phyloP scores from a whole-genome alignment of 495 filamentous ascomycete genomes.

The Penicillium soppii region DNA sequence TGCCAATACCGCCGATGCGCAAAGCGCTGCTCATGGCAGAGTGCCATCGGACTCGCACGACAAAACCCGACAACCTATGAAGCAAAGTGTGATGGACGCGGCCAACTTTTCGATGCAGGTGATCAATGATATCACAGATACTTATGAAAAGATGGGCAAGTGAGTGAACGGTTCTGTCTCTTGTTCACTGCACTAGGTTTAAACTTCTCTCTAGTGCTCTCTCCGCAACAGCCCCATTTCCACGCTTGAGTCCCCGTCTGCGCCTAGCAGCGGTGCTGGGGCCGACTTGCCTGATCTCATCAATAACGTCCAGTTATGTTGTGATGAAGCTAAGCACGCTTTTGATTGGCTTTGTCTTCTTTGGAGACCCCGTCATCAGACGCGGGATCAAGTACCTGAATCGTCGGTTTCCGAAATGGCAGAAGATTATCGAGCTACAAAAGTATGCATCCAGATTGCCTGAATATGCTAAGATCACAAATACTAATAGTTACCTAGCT shows the following conservation, averaged over 20 bases:
- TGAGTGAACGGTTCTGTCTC: slow-evolving; percentile 31
- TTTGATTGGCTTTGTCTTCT: slow-evolving; percentile 68
- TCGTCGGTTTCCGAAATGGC: slow-evolving; percentile 68
- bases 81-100: slow-evolving; percentile 71
- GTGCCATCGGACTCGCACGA: slow-evolving; percentile 55
- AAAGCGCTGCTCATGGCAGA: slow-evolving; percentile 50
- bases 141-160: slow-evolving; percentile 80
- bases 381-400: slow-evolving; percentile 64
- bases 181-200: background rate
- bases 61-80: slow-evolving; percentile 80
- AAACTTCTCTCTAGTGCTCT: slow-evolving; percentile 52
- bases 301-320: slow-evolving; percentile 66
- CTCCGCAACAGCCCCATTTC: slow-evolving; percentile 74
- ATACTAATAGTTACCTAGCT: slow-evolving; percentile 38
- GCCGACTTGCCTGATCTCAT: slow-evolving; percentile 56
- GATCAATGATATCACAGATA: slow-evolving; percentile 71
- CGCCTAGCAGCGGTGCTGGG: slow-evolving; percentile 60
- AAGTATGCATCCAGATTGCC: slow-evolving; percentile 45
- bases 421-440: slow-evolving; percentile 67
- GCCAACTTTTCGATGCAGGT: slow-evolving; percentile 73
- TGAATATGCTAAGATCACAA: no score
- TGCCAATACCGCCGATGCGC: slow-evolving; percentile 52
- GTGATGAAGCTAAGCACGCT: slow-evolving; percentile 66
- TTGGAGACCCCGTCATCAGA: slow-evolving; percentile 72
- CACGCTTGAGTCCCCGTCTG: slow-evolving; percentile 57